These are phyloP conservation scores for Aegilops longissima DNA, from an alignment of 176 grass and related monocot genomes.

Conservation along the genomic window DNA sequence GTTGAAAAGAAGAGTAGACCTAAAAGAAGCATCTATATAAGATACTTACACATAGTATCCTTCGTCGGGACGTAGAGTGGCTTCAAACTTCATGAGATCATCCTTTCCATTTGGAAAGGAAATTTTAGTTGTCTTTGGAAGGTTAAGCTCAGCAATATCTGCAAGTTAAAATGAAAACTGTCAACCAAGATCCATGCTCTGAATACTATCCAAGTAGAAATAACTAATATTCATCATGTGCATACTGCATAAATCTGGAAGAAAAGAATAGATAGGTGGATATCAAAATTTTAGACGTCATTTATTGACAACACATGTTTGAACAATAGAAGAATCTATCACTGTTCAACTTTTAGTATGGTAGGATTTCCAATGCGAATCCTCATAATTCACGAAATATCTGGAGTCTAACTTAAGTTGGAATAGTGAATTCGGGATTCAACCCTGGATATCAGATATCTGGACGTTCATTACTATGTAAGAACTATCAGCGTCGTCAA, in stretches of 20 bases:
- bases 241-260: neutral
- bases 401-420: neutral
- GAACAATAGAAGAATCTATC: neutral
- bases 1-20: neutral
- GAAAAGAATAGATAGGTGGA: neutral
- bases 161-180: conserved; percentile 1
- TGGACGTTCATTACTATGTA: neutral
- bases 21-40: neutral
- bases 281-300: neutral
- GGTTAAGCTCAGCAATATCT: conserved; percentile 79
- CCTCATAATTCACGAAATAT: neutral
- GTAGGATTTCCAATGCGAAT: neutral
- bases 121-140: conserved; percentile 63
- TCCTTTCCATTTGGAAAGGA: conserved; percentile 82
- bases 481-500: neutral
- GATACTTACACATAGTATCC: conserved; percentile 67
- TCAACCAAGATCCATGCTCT: conserved; percentile 11
- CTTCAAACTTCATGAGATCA: conserved; percentile 79
- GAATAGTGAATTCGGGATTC: neutral
- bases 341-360: neutral
- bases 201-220: neutral
- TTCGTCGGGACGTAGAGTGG: conserved; percentile 62
- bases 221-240: neutral
- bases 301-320: neutral
- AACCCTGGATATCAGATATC: neutral